A percentile compares a stretch with the other conserved stretches of the same genome.
These are phyloP conservation scores for Triticum turgidum DNA, from an alignment of 176 grass and related monocot genomes.

Conservation along the genomic window DNA sequence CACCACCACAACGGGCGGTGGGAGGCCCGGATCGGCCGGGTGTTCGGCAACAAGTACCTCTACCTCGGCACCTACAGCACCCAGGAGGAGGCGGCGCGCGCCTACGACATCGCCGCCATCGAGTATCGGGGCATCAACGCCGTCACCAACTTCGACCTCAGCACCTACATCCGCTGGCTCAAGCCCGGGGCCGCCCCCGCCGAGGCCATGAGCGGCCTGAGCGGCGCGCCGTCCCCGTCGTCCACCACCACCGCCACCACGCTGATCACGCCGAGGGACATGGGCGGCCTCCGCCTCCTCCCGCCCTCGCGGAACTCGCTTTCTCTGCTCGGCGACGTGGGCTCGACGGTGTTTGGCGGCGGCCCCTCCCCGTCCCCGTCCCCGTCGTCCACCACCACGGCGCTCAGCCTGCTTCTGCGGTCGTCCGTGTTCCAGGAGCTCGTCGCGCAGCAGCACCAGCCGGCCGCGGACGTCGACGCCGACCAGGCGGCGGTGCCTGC, in stretches of 20 bases:
- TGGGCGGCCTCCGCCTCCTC: constrained; percentile 11
- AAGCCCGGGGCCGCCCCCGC: constrained; percentile 27
- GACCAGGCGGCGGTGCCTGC: not conserved
- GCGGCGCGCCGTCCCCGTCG: not conserved
- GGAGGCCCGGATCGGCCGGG: constrained; percentile 66
- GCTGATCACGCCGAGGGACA: not conserved
- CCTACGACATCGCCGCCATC: constrained; percentile 80
- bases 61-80: constrained; percentile 76
- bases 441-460: constrained; percentile 33
- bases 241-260: not conserved
- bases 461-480: not conserved
- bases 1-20: constrained; percentile 76
- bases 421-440: constrained; percentile 64
- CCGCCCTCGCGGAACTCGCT: not conserved
- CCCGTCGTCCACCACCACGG: constrained; percentile 44
- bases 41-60: constrained; percentile 82
- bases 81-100: constrained; percentile 64
- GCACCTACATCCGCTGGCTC: constrained; percentile 76
- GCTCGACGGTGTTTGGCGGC: not conserved
- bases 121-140: constrained; percentile 80
- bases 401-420: constrained; percentile 57
- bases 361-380: constrained; percentile 8
- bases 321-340: constrained; percentile 4
- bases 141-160: constrained; percentile 79
- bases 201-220: not conserved